phyloP scores from a whole-genome alignment of 495 filamentous ascomycete genomes.

The Lasiosphaeria ovina region DNA sequence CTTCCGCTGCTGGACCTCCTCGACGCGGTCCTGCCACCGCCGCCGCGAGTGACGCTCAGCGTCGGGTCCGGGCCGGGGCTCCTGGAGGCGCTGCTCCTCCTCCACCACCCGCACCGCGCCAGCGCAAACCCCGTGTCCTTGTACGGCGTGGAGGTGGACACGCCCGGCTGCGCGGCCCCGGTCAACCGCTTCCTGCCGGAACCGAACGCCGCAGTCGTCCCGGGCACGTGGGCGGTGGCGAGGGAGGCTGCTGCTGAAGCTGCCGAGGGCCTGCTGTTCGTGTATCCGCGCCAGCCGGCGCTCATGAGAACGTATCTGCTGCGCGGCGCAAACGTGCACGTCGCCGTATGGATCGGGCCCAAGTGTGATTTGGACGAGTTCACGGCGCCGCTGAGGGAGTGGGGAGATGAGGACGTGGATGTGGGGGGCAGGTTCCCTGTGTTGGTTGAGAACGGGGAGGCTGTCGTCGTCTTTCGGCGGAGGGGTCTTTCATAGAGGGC shows the following conservation, averaged over 20 bases:
- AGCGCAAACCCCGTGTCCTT: constrained; percentile 5
- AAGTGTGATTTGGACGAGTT: constrained; percentile 24
- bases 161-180: not conserved
- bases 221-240: constrained; percentile 24
- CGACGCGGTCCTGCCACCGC: constrained; percentile 18
- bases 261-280: constrained; percentile 22
- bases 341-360: constrained; percentile 30
- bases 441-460: constrained; percentile 26
- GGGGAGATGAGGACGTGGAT: constrained; percentile 12
- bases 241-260: not conserved
- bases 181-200: constrained; percentile 26
- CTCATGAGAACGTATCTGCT: constrained; percentile 22
- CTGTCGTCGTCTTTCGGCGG: constrained; percentile 19
- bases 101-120: constrained; percentile 11
- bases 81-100: constrained; percentile 25
- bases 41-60: constrained; percentile 18
- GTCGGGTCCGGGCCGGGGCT: constrained; percentile 29
- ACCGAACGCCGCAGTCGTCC: constrained; percentile 8
- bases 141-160: constrained; percentile 22
- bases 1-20: constrained; percentile 22
- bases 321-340: constrained; percentile 2
- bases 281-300: constrained; percentile 21
- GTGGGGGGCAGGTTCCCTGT: not conserved
- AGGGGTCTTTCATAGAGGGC: not conserved
- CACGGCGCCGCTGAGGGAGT: constrained; percentile 8